Evolutionary conservation across 2,329 filamentous ascomycete species (phyloP).

Genomic region (Chaetomium strumarium): DNA sequence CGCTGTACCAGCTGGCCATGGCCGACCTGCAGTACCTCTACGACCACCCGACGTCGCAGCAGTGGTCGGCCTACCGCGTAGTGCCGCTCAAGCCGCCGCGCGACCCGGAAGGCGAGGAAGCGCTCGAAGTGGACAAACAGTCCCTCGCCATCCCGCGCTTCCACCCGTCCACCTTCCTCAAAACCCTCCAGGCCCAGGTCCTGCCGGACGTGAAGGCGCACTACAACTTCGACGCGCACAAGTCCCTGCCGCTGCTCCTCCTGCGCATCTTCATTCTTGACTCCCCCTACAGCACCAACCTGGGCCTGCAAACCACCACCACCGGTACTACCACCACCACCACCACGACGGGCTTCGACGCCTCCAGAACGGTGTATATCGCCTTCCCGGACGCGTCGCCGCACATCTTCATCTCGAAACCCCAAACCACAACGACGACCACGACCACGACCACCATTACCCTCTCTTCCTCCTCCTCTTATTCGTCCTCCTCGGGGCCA

Average conservation of each 20-base stretch:
- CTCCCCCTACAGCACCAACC: conserved; percentile 66
- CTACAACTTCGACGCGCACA: conserved; percentile 71
- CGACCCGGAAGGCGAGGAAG: conserved; percentile 32
- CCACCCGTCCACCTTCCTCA: conserved; percentile 73
- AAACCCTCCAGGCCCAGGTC: conserved; percentile 67
- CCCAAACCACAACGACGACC: conserved; percentile 32
- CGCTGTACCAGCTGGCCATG: conserved; percentile 62
- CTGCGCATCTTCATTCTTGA: conserved; percentile 76
- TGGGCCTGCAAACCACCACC: conserved; percentile 34
- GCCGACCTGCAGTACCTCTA: conserved; percentile 62
- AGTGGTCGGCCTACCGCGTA: conserved; percentile 59
- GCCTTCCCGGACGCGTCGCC: conserved; percentile 78
- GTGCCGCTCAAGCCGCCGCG: conserved; percentile 42
- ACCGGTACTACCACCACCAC: conserved; percentile 31
- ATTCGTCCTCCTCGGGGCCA: neutral
- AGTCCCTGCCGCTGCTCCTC: conserved; percentile 61
- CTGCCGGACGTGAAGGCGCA: conserved; percentile 77
- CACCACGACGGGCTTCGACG: conserved; percentile 46
- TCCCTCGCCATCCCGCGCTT: conserved; percentile 60
- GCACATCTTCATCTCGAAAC: conserved; percentile 61
- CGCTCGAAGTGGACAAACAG: conserved; percentile 38
- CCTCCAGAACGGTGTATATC: conserved; percentile 68
- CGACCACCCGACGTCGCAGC: conserved; percentile 57
- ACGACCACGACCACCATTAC: conserved; percentile 25
- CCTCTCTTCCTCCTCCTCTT: conserved; percentile 21